Conservation (phyloP, 768 basidiomycete species). For the Mycena vulgaris region DNA sequence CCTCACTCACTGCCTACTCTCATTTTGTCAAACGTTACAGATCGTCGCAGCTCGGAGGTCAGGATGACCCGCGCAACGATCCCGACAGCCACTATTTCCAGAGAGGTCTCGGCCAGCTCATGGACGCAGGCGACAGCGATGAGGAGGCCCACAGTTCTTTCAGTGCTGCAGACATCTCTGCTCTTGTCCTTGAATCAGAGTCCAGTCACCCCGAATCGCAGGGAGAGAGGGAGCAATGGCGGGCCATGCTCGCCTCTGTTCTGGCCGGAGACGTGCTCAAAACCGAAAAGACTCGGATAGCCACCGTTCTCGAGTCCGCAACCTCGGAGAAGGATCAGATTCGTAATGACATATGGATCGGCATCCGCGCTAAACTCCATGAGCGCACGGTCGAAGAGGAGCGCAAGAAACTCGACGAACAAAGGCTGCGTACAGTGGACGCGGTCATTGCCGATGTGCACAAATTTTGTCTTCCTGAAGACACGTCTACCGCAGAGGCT, state of each 20-base stretch:
- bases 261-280: constrained; percentile 95
- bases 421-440: constrained; percentile 86
- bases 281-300: constrained; percentile 95
- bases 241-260: constrained; percentile 94
- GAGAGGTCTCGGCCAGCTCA: constrained; percentile 76
- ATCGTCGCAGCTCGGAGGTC: constrained; percentile 63
- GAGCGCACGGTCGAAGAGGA: constrained; percentile 88
- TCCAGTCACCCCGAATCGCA: constrained; percentile 76
- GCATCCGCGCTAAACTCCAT: constrained; percentile 89
- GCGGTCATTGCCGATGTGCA: constrained; percentile 87
- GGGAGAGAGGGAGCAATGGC: constrained; percentile 93
- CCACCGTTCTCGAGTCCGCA: constrained; percentile 79
- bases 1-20: constrained; percentile 72
- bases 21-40: constrained; percentile 87
- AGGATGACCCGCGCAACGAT: constrained; percentile 82
- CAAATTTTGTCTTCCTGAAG: constrained; percentile 73
- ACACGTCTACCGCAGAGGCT: constrained; percentile 58
- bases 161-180: constrained; percentile 59
- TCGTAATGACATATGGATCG: constrained; percentile 87
- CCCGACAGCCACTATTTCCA: constrained; percentile 90
- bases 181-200: constrained; percentile 73
- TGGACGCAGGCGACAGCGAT: constrained; percentile 81
- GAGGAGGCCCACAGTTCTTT: constrained; percentile 75
- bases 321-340: constrained; percentile 79
- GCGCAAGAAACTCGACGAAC: constrained; percentile 84